Evolutionary conservation across 2,329 filamentous ascomycete genomes (phyloP).

Genomic region (Claviceps africana): DNA sequence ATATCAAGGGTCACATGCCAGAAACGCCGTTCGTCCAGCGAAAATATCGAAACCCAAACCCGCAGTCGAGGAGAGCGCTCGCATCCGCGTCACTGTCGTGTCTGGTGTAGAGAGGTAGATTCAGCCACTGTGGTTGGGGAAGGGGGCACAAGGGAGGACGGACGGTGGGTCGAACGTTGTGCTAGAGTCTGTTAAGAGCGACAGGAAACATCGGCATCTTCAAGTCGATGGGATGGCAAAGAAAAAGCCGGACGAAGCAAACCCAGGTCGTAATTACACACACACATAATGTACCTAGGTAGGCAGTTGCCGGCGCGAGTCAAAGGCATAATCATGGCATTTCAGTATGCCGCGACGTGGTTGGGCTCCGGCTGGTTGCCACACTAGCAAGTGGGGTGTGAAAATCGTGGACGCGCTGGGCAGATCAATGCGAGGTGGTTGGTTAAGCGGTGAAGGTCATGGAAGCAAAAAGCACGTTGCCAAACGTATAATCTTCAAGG

Average conservation of each 20-base stretch:
- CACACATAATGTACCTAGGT: background rate
- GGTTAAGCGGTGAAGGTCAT: background rate
- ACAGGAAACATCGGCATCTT: background rate
- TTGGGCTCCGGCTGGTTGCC: background rate
- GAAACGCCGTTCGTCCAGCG: background rate
- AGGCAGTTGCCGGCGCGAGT: background rate
- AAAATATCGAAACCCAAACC: background rate
- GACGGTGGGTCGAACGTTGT: background rate
- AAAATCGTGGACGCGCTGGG: background rate
- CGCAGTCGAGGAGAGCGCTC: background rate
- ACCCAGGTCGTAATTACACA: background rate
- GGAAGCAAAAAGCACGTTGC: background rate
- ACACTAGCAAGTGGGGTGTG: background rate
- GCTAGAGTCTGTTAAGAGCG: background rate
- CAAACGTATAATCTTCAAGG: too few relatives aligned
- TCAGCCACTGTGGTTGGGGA: background rate
- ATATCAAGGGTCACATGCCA: conserved; percentile 1
- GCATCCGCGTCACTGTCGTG: background rate
- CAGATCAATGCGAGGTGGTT: background rate
- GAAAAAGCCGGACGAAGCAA: background rate
- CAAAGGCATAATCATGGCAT: background rate
- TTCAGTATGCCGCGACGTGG: background rate
- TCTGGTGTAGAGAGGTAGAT: background rate
- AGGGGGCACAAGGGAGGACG: background rate
- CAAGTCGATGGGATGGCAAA: background rate